These are phyloP conservation scores for Gaertneriomyces sp. DNA, from an alignment of 192 early-diverging fungal species.

Conservation along the genomic window DNA sequence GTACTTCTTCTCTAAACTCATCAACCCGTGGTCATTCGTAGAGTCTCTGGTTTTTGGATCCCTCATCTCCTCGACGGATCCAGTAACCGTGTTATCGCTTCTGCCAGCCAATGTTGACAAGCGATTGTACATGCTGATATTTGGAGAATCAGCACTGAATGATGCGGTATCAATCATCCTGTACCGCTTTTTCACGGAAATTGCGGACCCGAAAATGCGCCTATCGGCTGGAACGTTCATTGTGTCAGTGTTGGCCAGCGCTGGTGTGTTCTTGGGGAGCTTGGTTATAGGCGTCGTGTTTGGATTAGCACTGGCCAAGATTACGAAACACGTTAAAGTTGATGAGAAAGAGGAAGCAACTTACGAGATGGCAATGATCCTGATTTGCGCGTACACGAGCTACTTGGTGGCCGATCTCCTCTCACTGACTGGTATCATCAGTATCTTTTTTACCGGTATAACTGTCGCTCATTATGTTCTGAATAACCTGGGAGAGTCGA, in stretches of 20 bases:
- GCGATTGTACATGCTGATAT: constrained; percentile 59
- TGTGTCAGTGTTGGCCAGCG: constrained; percentile 39
- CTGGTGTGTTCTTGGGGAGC: constrained; percentile 56
- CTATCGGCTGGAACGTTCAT: constrained; percentile 47
- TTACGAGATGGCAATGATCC: constrained; percentile 57
- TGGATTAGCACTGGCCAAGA: constrained; percentile 50
- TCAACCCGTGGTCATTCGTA: constrained; percentile 49
- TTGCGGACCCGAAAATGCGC: constrained; percentile 49
- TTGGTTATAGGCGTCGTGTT: constrained; percentile 44
- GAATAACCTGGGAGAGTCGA: constrained; percentile 41
- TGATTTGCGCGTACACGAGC: constrained; percentile 51
- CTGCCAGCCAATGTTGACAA: constrained; percentile 51
- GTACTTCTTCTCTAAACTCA: constrained; percentile 51
- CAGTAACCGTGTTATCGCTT: constrained; percentile 59
- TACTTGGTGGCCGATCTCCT: constrained; percentile 57
- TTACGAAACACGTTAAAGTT: constrained; percentile 57
- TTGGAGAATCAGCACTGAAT: constrained; percentile 62
- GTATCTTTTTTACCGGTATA: constrained; percentile 58
- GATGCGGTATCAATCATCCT: constrained; percentile 62
- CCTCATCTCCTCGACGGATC: constrained; percentile 59
- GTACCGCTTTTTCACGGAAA: constrained; percentile 55
- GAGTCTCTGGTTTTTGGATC: constrained; percentile 59
- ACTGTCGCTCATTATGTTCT: constrained; percentile 58
- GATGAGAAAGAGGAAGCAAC: constrained; percentile 40
- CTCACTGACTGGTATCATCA: constrained; percentile 55